phyloP scores from a whole-genome alignment of 192 early-diverging fungal genomes.

The Coemansia sp. region DNA sequence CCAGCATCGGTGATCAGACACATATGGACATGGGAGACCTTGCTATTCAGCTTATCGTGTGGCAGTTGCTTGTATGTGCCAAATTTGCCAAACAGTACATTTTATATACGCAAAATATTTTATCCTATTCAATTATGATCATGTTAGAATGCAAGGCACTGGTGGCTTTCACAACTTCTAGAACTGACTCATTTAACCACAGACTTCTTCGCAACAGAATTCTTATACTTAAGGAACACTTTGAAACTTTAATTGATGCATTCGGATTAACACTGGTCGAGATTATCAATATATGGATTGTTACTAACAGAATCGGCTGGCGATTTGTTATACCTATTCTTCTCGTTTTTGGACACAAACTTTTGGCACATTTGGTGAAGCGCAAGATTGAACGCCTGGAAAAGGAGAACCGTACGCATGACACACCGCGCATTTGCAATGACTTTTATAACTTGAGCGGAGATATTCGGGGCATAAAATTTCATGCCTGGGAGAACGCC shows the following conservation, averaged over 20 bases:
- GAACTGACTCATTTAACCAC: not conserved
- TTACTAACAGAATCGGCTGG: constrained; percentile 32
- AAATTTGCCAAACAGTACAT: not conserved
- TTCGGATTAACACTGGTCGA: not conserved
- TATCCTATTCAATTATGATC: not conserved
- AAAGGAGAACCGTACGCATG: not conserved
- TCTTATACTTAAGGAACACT: not conserved
- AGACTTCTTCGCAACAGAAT: not conserved
- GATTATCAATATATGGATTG: constrained; percentile 17
- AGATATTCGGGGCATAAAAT: constrained; percentile 65
- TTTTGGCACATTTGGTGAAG: constrained; percentile 3
- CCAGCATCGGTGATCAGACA: not conserved
- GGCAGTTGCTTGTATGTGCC: not conserved
- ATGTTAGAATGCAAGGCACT: not conserved
- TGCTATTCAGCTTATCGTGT: not conserved
- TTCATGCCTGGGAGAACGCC: constrained; percentile 61
- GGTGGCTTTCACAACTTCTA: not conserved
- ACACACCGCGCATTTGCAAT: constrained; percentile 7
- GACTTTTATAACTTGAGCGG: constrained; percentile 21
- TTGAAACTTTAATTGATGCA: too few relatives aligned
- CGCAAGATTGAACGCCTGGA: not conserved
- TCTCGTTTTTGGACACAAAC: constrained; percentile 12
- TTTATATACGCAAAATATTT: not conserved
- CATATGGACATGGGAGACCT: not conserved
- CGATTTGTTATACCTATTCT: constrained; percentile 26